Evolutionary conservation across 768 basidiomycete species (phyloP), one percentile per base, ranked within the genome.

Genomic region (Lenzites betulinus): DNA sequence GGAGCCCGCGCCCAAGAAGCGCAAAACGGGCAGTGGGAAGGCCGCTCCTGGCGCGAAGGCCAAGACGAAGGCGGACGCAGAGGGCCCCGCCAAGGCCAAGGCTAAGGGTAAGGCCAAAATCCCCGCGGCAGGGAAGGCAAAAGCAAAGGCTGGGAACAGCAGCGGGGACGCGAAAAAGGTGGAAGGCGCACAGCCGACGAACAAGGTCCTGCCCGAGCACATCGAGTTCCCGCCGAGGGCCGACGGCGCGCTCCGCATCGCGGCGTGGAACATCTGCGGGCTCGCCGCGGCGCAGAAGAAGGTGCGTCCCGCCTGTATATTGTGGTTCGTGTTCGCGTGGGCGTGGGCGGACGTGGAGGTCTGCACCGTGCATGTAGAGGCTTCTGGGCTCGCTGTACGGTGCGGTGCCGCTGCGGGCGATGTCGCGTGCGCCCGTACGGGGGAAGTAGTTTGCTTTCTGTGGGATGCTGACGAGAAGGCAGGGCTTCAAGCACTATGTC

Each of bases 401-500:
- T 15, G 38, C 15, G 38, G 38, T 39, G 38, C 18, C 11, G 38
- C 38, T 39, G 38, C 38, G 38, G 38, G 18, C 7, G 15, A 18
- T 39, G 13, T 7, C 11, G 38, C 30, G 30, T 33, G 30, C 30
- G 30, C 30, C 6, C 6, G 30, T 33, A 12, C n/a, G n/a, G n/a
- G n/a, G n/a, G n/a, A n/a, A n/a, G n/a, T n/a, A n/a, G n/a, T n/a
- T n/a, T n/a, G n/a, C n/a, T n/a, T 28, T 25, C 23, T 18, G 15
- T 13, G 15, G 23, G 44, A 26, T 15, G 44, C 44, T 46, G 44
- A 46, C 44, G 8, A 12, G 44, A 28, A 47, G 20, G 30, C 63
- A 90, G 87, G 93, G 93, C 0, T 93, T 95, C 75, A 87, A 85
- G 66, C 70, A 77, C 67, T 95, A 95, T 69, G 78, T 94, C 33